phyloP scores from a whole-genome alignment of 495 filamentous ascomycete genomes.

The Xylaria intraflava region DNA sequence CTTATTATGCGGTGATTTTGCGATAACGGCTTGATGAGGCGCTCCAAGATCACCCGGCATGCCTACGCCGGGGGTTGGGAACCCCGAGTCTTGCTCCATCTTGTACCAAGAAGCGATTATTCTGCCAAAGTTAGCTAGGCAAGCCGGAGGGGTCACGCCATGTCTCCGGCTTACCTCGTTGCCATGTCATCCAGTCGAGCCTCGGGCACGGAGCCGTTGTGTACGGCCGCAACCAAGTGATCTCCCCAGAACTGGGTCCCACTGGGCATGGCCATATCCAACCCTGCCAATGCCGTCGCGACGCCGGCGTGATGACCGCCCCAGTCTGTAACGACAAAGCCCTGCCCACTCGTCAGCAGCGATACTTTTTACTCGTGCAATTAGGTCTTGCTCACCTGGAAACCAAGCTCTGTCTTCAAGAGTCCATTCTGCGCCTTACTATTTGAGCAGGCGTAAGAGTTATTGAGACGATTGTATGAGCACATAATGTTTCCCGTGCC shows the following conservation, averaged over 20 bases:
- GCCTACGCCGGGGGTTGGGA: conserved; percentile 39
- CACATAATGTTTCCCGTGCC: conserved; percentile 49
- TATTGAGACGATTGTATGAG: conserved; percentile 53
- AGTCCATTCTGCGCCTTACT: conserved; percentile 42
- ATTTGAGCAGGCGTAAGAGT: conserved; percentile 48
- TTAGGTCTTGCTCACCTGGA: conserved; percentile 42
- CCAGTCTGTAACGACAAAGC: conserved; percentile 47
- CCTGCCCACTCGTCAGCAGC: conserved; percentile 33
- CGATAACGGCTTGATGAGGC: conserved; percentile 48
- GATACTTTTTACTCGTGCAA: conserved; percentile 25
- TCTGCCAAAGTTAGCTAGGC: conserved; percentile 35
- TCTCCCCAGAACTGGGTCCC: conserved; percentile 36
- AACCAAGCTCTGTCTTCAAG: conserved; percentile 50
- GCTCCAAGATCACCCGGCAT: conserved; percentile 46
- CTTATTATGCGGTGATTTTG: conserved; percentile 36
- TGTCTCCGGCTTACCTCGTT: conserved; percentile 25
- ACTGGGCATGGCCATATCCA: conserved; percentile 48
- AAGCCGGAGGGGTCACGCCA: not conserved
- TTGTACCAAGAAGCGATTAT: conserved; percentile 53
- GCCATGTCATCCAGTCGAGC: conserved; percentile 42
- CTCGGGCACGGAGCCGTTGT: conserved; percentile 32
- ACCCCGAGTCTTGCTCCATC: conserved; percentile 46
- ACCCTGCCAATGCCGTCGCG: conserved; percentile 35
- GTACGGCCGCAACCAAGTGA: conserved; percentile 24
- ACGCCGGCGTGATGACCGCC: conserved; percentile 40